Evolutionary conservation across 1,284 basidiomycete species (phyloP), one percentile per base, ranked within the genome.

Genomic region (Lentinula novae-zelandiae): DNA sequence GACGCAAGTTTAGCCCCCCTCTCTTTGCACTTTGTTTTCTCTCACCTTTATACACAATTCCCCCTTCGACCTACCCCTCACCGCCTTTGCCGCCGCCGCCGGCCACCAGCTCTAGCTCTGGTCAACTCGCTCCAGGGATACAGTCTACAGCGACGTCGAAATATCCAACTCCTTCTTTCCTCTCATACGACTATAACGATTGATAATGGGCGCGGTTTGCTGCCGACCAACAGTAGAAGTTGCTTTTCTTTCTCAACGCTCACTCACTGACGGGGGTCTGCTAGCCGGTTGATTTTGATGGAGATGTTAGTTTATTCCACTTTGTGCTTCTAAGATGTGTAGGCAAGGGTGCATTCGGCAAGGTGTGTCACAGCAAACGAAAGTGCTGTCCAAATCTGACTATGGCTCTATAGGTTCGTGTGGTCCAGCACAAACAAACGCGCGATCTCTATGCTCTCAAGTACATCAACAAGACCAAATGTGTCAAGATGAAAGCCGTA

Each of bases 381-480:
- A 20, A 10, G 6, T n/a, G 7, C 6, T 34, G 17, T 53, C 3
- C 12, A 38, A 38, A 1, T 38, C 31, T 66, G 53, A 63, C 57
- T 61, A 57, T 39, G 17, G 33, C 34, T 52, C 53, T 39, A 36
- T 56, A 97, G 95, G 95, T 99, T 74, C 90, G 96, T 56, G 96
- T 99, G 57, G 96, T 99, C 6, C 95, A 98, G 76, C 96, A 98
- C 79, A 99, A 98, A 71, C 94, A 98, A 76, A 92, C 93, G 15
- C 91, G 93, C 64, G 92, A 95, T 27, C 82, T 99, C 38, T 98
- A 96, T 70, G 96, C 96, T 8, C 86, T 99, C 73, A 99, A 99
- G 76, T 99, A 99, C 78, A 99, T 99, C 78, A 98, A 98, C 82
- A 99, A 99, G 75, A 74, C 89, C 40, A 96, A 96, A 81, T 98